These are phyloP conservation scores for Aspergillus ochraceus DNA, from an alignment of 2,329 filamentous ascomycete species.

Conservation along the genomic window DNA sequence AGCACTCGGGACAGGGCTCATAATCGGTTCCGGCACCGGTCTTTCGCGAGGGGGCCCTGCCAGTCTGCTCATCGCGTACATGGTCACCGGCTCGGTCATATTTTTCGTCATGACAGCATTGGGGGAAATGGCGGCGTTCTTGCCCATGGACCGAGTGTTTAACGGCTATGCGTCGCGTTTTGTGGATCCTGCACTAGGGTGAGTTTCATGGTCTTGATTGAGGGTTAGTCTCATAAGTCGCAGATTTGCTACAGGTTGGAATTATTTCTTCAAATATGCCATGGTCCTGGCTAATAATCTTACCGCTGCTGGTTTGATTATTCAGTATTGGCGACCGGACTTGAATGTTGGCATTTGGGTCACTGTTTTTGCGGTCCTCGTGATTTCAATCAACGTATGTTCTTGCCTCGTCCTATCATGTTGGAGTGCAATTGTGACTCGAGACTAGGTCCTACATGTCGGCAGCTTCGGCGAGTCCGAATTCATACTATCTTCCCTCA, in stretches of 20 bases:
- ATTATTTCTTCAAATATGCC: slow-evolving; percentile 49
- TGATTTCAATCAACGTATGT: slow-evolving; percentile 28
- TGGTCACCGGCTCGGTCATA: slow-evolving; percentile 30
- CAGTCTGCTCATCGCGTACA: slow-evolving; percentile 40
- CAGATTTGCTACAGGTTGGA: slow-evolving; percentile 45
- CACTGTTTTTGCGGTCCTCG: slow-evolving; percentile 8
- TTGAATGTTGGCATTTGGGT: slow-evolving; percentile 37
- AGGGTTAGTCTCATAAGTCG: no score
- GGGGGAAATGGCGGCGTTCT: slow-evolving; percentile 49
- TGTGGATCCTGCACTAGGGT: slow-evolving; percentile 47
- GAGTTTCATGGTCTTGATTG: no score
- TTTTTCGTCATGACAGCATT: slow-evolving; percentile 41
- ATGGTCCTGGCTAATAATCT: slow-evolving; percentile 43
- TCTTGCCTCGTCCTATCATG: slow-evolving; percentile 1
- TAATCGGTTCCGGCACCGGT: slow-evolving; percentile 41
- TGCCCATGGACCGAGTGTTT: slow-evolving; percentile 44
- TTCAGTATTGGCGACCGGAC: slow-evolving; percentile 37
- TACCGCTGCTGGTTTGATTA: slow-evolving; percentile 41
- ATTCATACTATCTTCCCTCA: background rate
- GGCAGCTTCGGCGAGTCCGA: background rate
- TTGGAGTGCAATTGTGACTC: slow-evolving; percentile 52
- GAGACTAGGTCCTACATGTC: no score
- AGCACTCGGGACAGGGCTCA: slow-evolving; percentile 40
- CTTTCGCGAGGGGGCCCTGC: slow-evolving; percentile 40
- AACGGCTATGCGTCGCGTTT: slow-evolving; percentile 45